A percentile compares a stretch with the other conserved stretches of the same genome.
Conservation (phyloP, 139 green algal species). For the Chlorella sp. region DNA sequence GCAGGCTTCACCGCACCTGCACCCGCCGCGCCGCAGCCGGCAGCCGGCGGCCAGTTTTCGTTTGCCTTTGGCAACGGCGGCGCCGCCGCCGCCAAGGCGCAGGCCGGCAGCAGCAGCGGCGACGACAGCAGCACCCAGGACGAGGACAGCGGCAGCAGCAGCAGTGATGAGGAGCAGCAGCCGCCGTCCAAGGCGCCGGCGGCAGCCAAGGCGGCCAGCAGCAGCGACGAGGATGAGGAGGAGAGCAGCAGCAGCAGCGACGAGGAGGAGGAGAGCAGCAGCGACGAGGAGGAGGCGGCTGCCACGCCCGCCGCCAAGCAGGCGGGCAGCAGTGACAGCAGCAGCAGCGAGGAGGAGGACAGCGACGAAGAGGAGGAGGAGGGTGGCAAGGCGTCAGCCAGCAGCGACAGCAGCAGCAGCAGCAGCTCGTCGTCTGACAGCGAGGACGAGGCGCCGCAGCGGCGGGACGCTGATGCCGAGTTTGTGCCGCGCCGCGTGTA, state of each 20-base stretch:
- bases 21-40: not conserved
- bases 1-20: not conserved
- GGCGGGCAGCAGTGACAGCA: not conserved
- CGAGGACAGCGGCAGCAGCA: not conserved
- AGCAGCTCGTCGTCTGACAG: slow-evolving; percentile 17
- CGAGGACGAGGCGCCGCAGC: not conserved
- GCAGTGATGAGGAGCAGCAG: not conserved
- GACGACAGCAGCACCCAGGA: not conserved
- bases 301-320: not conserved
- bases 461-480: slow-evolving; percentile 7
- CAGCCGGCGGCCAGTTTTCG: not conserved
- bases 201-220: slow-evolving; percentile 9
- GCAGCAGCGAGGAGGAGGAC: slow-evolving; percentile 4
- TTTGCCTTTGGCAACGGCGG: slow-evolving; percentile 26
- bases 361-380: too few relatives aligned
- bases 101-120: not conserved
- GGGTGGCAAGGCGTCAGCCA: not conserved
- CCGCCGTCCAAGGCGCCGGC: not conserved
- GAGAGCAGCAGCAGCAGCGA: not conserved
- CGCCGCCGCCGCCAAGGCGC: not conserved
- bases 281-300: not conserved
- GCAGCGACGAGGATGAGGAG: not conserved
- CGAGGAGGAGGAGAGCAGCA: not conserved
- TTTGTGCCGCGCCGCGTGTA: slow-evolving; percentile 70
- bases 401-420: slow-evolving; percentile 27